Percentiles rank a stretch among this genome's conserved stretches.
These are phyloP conservation scores for Paramecium primaurelia DNA, from an alignment of 73 alveolate species.

Conservation along the genomic window DNA sequence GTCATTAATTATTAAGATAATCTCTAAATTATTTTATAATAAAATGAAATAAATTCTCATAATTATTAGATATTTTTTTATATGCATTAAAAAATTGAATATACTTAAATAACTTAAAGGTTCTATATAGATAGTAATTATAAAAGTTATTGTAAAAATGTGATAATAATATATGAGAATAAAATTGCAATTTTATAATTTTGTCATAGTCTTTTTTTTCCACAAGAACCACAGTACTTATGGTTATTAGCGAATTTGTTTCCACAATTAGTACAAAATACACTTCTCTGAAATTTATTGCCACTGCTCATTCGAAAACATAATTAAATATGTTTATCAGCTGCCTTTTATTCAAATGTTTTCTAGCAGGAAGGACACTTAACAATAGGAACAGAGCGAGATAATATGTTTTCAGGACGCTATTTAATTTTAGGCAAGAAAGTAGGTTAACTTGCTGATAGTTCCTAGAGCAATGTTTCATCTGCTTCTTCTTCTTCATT, in stretches of 20 bases:
- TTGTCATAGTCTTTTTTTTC: slow-evolving; percentile 48
- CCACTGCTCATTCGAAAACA: background rate
- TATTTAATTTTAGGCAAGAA: slow-evolving; percentile 10
- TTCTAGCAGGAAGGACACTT: background rate
- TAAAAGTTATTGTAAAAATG: background rate
- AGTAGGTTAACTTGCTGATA: background rate
- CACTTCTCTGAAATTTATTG: background rate
- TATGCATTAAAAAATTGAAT: too few relatives aligned
- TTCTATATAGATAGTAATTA: background rate
- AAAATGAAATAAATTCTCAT: too few relatives aligned
- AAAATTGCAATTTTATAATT: background rate
- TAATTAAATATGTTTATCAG: background rate
- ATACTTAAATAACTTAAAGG: background rate
- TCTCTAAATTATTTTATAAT: too few relatives aligned
- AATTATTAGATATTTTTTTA: too few relatives aligned
- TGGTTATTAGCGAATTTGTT: background rate
- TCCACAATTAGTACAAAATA: slow-evolving; percentile 41
- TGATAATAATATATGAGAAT: background rate
- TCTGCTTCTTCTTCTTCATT: slow-evolving; percentile 48
- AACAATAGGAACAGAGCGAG: slow-evolving; percentile 32
- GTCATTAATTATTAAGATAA: too few relatives aligned
- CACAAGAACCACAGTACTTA: slow-evolving; percentile 42
- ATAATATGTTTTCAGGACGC: background rate
- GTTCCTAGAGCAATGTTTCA: slow-evolving; percentile 22
- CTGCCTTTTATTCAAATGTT: slow-evolving; percentile 20